Conservation (phyloP, 2,329 filamentous ascomycete species). For the Sphaerulina vaccinii region DNA sequence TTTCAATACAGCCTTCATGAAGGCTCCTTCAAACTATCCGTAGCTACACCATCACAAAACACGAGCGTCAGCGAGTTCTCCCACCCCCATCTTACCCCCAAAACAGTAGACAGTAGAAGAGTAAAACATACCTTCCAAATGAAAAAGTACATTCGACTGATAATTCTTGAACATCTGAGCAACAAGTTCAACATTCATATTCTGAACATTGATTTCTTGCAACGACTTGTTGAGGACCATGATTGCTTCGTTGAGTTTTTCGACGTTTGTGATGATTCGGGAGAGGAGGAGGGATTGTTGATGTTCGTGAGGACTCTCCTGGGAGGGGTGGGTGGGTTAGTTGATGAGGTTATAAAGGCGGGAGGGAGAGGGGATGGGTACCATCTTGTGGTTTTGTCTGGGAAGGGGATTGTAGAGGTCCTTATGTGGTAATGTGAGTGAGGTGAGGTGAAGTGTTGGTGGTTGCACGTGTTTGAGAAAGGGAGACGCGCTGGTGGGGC, state of each 20-base stretch:
- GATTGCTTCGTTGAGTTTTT: conserved; percentile 94
- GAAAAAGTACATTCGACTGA: conserved; percentile 94
- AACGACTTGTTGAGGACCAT: conserved; percentile 90
- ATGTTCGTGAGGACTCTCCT: conserved; percentile 96
- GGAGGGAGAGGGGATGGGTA: too few species aligned
- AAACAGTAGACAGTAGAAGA: background rate
- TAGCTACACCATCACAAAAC: conserved; percentile 16
- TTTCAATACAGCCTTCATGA: conserved; percentile 15
- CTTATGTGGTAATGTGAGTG: too few species aligned
- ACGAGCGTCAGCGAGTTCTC: background rate
- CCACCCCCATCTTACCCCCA: background rate
- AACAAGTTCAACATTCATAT: conserved; percentile 97
- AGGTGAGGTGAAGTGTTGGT: too few species aligned
- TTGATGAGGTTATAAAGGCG: too few species aligned
- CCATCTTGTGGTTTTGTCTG: too few species aligned
- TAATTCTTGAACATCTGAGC: conserved; percentile 99
- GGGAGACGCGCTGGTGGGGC: too few species aligned
- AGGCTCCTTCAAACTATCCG: conserved; percentile 32
- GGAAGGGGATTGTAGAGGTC: too few species aligned
- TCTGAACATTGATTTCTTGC: conserved; percentile 95
- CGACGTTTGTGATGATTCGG: conserved; percentile 95
- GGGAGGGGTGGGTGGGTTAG: background rate
- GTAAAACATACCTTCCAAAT: conserved; percentile 74
- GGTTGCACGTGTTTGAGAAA: too few species aligned
- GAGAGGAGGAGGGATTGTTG: conserved; percentile 92